Percentiles rank a stretch among this genome's conserved stretches.
phyloP scores from a whole-genome alignment of 148 eudicot species.

The Rhododendron molle region DNA sequence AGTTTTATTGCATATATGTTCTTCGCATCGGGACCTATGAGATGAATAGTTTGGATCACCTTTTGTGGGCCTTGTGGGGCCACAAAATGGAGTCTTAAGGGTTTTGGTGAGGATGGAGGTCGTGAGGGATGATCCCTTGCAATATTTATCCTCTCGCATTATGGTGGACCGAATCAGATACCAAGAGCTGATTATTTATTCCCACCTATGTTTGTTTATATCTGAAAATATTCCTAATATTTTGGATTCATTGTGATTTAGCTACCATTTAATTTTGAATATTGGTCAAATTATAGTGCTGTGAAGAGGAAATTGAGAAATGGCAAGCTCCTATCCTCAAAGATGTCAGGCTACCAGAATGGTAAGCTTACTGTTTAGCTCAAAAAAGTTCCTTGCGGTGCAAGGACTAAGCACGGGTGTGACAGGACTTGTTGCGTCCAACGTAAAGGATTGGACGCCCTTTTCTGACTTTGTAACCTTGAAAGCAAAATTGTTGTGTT shows the following conservation, averaged over 20 bases:
- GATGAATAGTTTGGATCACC: background rate
- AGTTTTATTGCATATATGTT: background rate
- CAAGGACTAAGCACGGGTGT: too few relatives aligned
- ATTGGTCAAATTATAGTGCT: too few relatives aligned
- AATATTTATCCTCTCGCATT: background rate
- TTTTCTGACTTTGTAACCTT: too few relatives aligned
- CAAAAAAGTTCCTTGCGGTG: too few relatives aligned
- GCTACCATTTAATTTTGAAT: too few relatives aligned
- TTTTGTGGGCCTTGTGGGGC: background rate
- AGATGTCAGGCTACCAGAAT: too few relatives aligned
- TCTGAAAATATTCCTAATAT: background rate
- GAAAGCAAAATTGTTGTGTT: too few relatives aligned
- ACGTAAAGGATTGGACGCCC: too few relatives aligned
- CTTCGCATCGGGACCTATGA: background rate
- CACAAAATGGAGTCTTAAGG: background rate
- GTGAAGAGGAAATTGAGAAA: too few relatives aligned
- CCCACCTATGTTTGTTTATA: background rate
- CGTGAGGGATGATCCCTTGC: background rate
- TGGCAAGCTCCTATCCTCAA: too few relatives aligned
- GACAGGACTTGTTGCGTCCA: too few relatives aligned
- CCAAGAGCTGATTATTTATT: background rate
- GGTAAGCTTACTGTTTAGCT: too few relatives aligned
- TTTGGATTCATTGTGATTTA: background rate
- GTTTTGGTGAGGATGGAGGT: background rate
- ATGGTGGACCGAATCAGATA: background rate